Evolutionary conservation across 495 filamentous ascomycete species (phyloP).

Genomic region (Acidomyces sp.): DNA sequence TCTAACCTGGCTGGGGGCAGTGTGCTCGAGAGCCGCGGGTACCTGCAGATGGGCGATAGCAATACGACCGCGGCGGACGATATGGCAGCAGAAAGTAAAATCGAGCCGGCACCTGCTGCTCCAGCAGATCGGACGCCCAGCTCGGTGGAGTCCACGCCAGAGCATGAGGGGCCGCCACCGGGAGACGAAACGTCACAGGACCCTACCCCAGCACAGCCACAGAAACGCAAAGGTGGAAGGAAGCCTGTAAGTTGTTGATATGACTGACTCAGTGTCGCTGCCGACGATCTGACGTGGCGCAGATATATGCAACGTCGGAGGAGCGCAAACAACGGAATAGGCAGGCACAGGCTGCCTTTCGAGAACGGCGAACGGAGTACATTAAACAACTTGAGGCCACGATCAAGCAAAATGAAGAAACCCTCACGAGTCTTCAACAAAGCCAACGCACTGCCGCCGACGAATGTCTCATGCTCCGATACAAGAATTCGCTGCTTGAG

Average conservation of each 20-base stretch:
- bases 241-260: slow-evolving; percentile 69
- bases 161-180: slow-evolving; percentile 37
- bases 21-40: slow-evolving; percentile 15
- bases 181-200: slow-evolving; percentile 46
- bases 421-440: slow-evolving; percentile 78
- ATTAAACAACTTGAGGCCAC: slow-evolving; percentile 97
- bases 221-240: slow-evolving; percentile 91
- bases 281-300: slow-evolving; percentile 19
- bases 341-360: slow-evolving; percentile 93
- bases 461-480: slow-evolving; percentile 94
- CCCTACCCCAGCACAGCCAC: slow-evolving; percentile 44
- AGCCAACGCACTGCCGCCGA: slow-evolving; percentile 91
- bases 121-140: slow-evolving; percentile 27
- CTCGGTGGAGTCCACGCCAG: slow-evolving; percentile 34
- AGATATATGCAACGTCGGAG: slow-evolving; percentile 98
- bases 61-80: slow-evolving; percentile 9
- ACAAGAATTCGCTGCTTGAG: slow-evolving; percentile 94
- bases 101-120: slow-evolving; percentile 16
- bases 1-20: slow-evolving; percentile 21
- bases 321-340: slow-evolving; percentile 96
- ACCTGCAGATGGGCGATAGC: slow-evolving; percentile 27
- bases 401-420: slow-evolving; percentile 94
- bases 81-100: slow-evolving; percentile 28
- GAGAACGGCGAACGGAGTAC: slow-evolving; percentile 93
- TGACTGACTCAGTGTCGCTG: neutral